Evolutionary conservation across 441 rosid species (phyloP).

Genomic region (Pelargonium myrrhifolium): DNA sequence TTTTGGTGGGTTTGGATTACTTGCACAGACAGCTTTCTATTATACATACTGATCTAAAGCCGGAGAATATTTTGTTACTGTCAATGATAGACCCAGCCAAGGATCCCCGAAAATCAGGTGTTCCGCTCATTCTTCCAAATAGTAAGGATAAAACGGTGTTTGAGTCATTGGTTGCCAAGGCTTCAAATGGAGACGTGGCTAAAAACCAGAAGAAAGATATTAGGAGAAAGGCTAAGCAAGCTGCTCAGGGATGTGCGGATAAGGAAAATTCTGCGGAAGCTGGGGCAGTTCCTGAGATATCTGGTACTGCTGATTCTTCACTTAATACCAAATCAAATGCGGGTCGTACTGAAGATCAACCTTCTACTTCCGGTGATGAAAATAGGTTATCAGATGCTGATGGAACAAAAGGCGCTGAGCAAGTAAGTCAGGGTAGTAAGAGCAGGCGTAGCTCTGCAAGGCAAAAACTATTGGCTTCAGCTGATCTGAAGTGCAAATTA

Average conservation of each 20-base stretch:
- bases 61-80: slow-evolving; percentile 56
- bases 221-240: slow-evolving; percentile 58
- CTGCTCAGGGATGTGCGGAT: slow-evolving; percentile 33
- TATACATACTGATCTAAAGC: slow-evolving; percentile 69
- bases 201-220: slow-evolving; percentile 68
- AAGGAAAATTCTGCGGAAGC: slow-evolving; percentile 34
- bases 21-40: slow-evolving; percentile 53
- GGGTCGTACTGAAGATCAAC: slow-evolving; percentile 25
- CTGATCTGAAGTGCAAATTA: slow-evolving; percentile 52
- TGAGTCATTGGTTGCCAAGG: slow-evolving; percentile 32
- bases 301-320: slow-evolving; percentile 25
- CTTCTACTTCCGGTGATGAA: slow-evolving; percentile 25
- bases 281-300: slow-evolving; percentile 30
- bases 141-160: slow-evolving; percentile 29
- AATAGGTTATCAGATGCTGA: slow-evolving; percentile 23
- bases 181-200: slow-evolving; percentile 39
- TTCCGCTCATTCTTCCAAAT: slow-evolving; percentile 41
- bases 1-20: slow-evolving; percentile 57
- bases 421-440: slow-evolving; percentile 28
- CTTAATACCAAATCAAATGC: slow-evolving; percentile 26
- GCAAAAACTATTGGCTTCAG: slow-evolving; percentile 39
- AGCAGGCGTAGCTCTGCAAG: slow-evolving; percentile 43
- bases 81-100: slow-evolving; percentile 50
- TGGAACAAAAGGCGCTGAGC: slow-evolving; percentile 21
- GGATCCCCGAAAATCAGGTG: slow-evolving; percentile 43